phyloP scores from a whole-genome alignment of 1,284 basidiomycete species.

The Rhizopogon parksii region DNA sequence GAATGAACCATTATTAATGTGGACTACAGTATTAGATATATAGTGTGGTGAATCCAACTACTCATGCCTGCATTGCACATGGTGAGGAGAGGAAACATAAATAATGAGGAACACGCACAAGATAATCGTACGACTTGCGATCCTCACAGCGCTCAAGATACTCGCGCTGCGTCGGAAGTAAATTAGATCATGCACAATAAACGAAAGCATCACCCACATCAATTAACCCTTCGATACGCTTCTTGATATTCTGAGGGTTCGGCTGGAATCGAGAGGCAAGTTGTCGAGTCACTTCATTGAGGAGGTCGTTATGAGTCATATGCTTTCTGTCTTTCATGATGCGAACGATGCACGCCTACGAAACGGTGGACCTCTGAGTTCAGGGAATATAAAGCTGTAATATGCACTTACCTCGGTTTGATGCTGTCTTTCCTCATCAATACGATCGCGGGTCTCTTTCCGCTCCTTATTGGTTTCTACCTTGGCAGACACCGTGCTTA shows the following conservation, averaged over 20 bases:
- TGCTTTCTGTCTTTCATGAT: constrained; percentile 97
- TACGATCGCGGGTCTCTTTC: constrained; percentile 84
- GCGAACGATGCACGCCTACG: constrained; percentile 90
- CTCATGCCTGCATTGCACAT: constrained; percentile 19
- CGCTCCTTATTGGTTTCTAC: constrained; percentile 86
- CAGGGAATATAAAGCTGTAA: constrained; percentile 3
- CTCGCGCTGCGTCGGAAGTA: constrained; percentile 49
- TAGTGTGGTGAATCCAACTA: neutral
- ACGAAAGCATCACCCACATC: constrained; percentile 53
- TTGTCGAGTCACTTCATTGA: constrained; percentile 89
- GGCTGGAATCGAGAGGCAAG: constrained; percentile 83
- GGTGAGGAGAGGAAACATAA: neutral
- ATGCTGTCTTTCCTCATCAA: constrained; percentile 89
- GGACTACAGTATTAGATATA: neutral
- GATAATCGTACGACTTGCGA: constrained; percentile 76
- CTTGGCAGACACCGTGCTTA: constrained; percentile 80
- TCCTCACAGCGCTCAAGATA: constrained; percentile 76
- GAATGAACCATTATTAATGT: neutral
- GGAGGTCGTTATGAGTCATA: constrained; percentile 83
- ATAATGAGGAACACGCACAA: constrained; percentile 34
- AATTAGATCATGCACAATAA: neutral
- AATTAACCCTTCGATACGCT: constrained; percentile 89
- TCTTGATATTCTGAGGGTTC: constrained; percentile 84
- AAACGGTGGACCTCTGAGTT: constrained; percentile 5
- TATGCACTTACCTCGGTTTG: constrained; percentile 72